These are phyloP conservation scores for Coniochaeta hoffmannii DNA, from an alignment of 2,329 filamentous ascomycete species.

Conservation along the genomic window DNA sequence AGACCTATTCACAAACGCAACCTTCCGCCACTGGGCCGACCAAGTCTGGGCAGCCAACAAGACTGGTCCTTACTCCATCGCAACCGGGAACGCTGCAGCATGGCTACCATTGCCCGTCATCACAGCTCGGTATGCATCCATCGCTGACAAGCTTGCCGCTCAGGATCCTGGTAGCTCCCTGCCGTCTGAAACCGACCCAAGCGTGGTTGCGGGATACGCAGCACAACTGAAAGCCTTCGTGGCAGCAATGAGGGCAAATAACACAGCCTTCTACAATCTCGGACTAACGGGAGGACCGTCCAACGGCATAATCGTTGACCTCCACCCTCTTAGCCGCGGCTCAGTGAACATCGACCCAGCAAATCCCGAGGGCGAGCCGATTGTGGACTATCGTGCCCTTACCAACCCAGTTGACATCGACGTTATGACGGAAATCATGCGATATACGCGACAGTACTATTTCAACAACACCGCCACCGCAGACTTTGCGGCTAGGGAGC, in stretches of 20 bases:
- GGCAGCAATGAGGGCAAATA: conserved; percentile 22
- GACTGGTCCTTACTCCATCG: conserved; percentile 24
- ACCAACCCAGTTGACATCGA: conserved; percentile 21
- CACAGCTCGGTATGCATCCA: conserved; percentile 15
- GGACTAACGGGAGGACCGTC: conserved; percentile 14
- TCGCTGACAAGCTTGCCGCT: conserved; percentile 17
- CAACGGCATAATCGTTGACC: conserved; percentile 15
- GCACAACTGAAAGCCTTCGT: conserved; percentile 29
- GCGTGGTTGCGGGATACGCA: conserved; percentile 28
- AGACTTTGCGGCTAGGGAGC: conserved; percentile 3
- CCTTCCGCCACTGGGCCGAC: conserved; percentile 22
- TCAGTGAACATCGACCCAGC: conserved; percentile 29
- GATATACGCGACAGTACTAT: conserved; percentile 10
- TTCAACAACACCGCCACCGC: conserved; percentile 11
- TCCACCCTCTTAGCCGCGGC: conserved; percentile 28
- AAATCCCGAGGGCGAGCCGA: conserved; percentile 25
- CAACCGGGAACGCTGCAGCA: conserved; percentile 20
- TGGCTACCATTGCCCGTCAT: conserved; percentile 26
- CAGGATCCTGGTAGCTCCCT: conserved; percentile 27
- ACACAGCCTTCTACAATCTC: conserved; percentile 25
- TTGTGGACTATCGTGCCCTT: conserved; percentile 30
- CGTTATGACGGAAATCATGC: conserved; percentile 10
- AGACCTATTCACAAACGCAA: conserved; percentile 26
- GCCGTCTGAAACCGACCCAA: conserved; percentile 21
- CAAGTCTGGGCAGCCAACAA: conserved; percentile 20